A percentile compares a stretch with the other conserved stretches of the same genome.
Evolutionary conservation across 192 early-diverging fungal genomes (phyloP).

Genomic region (Backusella psychrophila): DNA sequence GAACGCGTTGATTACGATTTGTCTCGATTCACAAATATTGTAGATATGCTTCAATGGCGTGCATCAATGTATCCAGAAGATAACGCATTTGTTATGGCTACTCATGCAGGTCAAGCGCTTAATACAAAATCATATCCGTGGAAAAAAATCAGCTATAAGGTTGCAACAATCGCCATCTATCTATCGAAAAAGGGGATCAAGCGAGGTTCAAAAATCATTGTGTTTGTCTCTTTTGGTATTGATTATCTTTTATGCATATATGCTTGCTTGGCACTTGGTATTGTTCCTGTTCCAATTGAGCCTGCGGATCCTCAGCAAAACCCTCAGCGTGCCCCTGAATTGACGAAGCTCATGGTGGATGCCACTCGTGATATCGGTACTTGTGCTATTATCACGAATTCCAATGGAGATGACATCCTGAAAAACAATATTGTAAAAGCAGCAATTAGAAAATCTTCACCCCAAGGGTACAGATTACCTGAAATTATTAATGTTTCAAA

Average conservation of each 20-base stretch:
- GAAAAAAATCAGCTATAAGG: conserved; percentile 64
- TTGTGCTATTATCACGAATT: conserved; percentile 59
- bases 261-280: conserved; percentile 80
- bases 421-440: conserved; percentile 60
- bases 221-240: conserved; percentile 65
- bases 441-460: conserved; percentile 24
- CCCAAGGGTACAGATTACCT: conserved; percentile 50
- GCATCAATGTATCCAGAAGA: conserved; percentile 63
- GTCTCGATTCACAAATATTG: conserved; percentile 61
- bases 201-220: conserved; percentile 55
- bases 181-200: conserved; percentile 61
- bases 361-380: conserved; percentile 62
- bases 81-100: conserved; percentile 56
- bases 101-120: conserved; percentile 46
- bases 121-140: conserved; percentile 67
- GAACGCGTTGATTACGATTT: conserved; percentile 71
- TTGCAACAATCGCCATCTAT: conserved; percentile 62
- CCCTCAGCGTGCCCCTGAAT: conserved; percentile 57
- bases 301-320: conserved; percentile 67
- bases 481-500: conserved; percentile 59
- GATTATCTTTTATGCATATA: conserved; percentile 70
- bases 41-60: conserved; percentile 76
- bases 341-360: conserved; percentile 61
- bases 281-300: conserved; percentile 68
- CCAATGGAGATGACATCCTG: conserved; percentile 63